Conservation (phyloP, 805 yeast species). For the Nakazawaea ambrosiae region DNA sequence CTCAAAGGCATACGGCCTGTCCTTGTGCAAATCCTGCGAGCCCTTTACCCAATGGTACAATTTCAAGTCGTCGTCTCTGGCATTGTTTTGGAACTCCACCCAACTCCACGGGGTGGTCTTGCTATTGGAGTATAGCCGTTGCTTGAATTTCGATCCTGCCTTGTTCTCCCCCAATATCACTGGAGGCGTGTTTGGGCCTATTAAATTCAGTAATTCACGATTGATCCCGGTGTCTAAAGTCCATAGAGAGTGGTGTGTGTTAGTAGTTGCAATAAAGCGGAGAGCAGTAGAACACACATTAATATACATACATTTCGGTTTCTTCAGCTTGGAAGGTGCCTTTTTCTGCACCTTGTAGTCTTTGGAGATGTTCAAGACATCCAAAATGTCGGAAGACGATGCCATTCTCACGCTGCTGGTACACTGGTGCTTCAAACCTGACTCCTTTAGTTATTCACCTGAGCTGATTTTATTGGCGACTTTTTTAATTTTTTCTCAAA, state of each 20-base stretch:
- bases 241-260: background rate
- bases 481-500: too few relatives aligned
- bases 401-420: background rate
- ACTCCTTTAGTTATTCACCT: background rate
- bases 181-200: conserved; percentile 93
- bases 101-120: conserved; percentile 82
- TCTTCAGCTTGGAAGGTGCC: conserved; percentile 26
- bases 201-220: conserved; percentile 77
- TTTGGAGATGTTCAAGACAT: conserved; percentile 59
- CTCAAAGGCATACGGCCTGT: conserved; percentile 57
- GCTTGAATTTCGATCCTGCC: conserved; percentile 48
- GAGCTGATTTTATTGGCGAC: too few relatives aligned
- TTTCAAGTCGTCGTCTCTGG: conserved; percentile 42
- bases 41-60: conserved; percentile 89
- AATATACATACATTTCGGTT: conserved; percentile 18
- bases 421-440: background rate
- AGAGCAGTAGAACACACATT: too few relatives aligned
- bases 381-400: conserved; percentile 56
- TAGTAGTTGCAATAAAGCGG: too few relatives aligned
- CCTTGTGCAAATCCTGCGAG: conserved; percentile 36
- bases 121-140: conserved; percentile 48
- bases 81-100: conserved; percentile 49
- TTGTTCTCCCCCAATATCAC: conserved; percentile 38
- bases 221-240: conserved; percentile 60
- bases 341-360: conserved; percentile 34